Evolutionary conservation across 2,329 filamentous ascomycete species (phyloP).

Genomic region (Claviceps humidiphila): DNA sequence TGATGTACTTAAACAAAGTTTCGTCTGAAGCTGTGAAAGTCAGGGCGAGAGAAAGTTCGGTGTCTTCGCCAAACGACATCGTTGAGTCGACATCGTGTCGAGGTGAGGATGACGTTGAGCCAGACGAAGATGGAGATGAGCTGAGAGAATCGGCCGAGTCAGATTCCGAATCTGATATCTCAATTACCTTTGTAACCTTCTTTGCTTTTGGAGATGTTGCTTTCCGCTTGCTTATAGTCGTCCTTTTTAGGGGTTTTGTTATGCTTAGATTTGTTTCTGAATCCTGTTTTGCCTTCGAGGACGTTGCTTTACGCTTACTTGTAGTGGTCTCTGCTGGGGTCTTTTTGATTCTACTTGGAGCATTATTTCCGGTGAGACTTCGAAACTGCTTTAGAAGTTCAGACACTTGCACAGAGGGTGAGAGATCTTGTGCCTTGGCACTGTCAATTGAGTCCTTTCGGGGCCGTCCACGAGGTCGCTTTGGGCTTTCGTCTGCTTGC

Average conservation of each 20-base stretch:
- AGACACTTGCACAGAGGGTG: too few relatives aligned
- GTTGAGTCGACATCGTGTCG: slow-evolving; percentile 27
- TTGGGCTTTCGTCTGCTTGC: slow-evolving; percentile 20
- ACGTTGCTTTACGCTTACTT: too few relatives aligned
- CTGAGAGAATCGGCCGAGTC: slow-evolving; percentile 19
- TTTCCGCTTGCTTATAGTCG: neutral
- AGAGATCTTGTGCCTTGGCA: too few relatives aligned
- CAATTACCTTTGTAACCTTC: slow-evolving; percentile 16
- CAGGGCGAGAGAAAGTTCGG: slow-evolving; percentile 26
- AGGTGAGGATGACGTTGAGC: slow-evolving; percentile 31
- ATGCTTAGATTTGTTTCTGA: slow-evolving; percentile 7
- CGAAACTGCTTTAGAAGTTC: too few relatives aligned
- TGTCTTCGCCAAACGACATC: slow-evolving; percentile 29
- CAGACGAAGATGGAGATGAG: slow-evolving; percentile 22
- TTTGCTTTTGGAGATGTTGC: slow-evolving; percentile 2
- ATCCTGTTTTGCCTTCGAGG: slow-evolving; percentile 18
- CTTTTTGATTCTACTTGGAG: too few relatives aligned
- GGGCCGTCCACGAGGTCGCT: slow-evolving; percentile 20
- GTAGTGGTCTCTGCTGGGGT: too few relatives aligned
- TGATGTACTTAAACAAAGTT: slow-evolving; percentile 38
- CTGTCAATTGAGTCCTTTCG: too few relatives aligned
- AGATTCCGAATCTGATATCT: slow-evolving; percentile 40
- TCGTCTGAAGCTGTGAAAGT: slow-evolving; percentile 29
- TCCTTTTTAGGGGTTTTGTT: neutral
- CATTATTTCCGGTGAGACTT: too few relatives aligned